Evolutionary conservation across 805 yeast species (phyloP), one percentile per base, ranked within the genome.

Genomic region (Saccharomycopsis babjevae): DNA sequence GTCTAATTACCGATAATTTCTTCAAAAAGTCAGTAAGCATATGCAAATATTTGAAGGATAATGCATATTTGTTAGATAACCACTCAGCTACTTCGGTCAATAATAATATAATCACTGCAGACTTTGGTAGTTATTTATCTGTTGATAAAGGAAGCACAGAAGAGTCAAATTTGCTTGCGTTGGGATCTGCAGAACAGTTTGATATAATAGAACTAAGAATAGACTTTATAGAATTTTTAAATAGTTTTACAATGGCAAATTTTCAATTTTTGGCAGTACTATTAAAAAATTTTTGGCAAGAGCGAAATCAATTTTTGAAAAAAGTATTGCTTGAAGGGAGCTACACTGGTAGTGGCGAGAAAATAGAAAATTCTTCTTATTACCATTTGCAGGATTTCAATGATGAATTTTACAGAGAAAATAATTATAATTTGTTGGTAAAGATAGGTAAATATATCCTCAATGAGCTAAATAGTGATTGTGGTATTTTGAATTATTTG

Each of bases 211-310:
- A 63, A 30, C 28, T 57, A n/a, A 16, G 57, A 1, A 5, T 18
- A 8, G 50, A 61, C 15, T 63, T 63, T 43, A 42, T 56, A n/a
- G 50, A 42, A 11, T 63, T 63, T 50, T 36, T 61, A 28, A n/a
- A 22, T 15, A 30, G 50, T 16, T 61, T 59, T 38, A n/a, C 59
- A 4, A 55, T 42, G 42, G 61, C 59, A 6, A 63, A 63, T 50
- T 61, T 61, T 20, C 65, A 61, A 50, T 42, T 61, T 10, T 36
- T 57, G 16, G 16, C 43, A 3, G 57, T 63, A 8, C n/a, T 63
- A 15, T 54, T 63, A 25, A 52, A 60, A 16, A 63, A 59, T 50
- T 63, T 59, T 39, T 63, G 65, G 65, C 13, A 28, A 2, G 64
- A 63, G 42, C 40, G 65, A 50, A 43, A 32, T 46, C 61, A 39